phyloP scores from a whole-genome alignment of 805 yeast species.

The Teunomyces lycoperdinae region DNA sequence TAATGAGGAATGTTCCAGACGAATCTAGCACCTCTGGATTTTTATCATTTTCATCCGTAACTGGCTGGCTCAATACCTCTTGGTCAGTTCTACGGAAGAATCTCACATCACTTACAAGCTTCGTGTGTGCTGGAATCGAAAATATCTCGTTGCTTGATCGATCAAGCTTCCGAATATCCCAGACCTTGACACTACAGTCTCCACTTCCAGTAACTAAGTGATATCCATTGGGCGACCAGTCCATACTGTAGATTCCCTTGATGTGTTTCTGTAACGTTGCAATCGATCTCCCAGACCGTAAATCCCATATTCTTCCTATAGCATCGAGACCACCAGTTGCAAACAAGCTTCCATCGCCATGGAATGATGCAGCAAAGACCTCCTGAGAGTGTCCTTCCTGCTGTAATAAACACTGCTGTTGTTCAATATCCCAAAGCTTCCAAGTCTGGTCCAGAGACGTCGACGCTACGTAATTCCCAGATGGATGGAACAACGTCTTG shows the following conservation, averaged over 20 bases:
- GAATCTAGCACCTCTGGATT: conserved; percentile 28
- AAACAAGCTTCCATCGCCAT: conserved; percentile 73
- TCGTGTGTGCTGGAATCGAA: conserved; percentile 72
- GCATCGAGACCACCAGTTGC: conserved; percentile 82
- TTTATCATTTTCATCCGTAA: conserved; percentile 27
- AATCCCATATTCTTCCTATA: conserved; percentile 76
- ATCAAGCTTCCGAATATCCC: conserved; percentile 68
- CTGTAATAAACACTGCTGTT: conserved; percentile 35
- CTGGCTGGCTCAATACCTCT: conserved; percentile 15
- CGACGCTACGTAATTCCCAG: conserved; percentile 52
- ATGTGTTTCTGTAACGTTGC: conserved; percentile 64
- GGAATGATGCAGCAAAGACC: conserved; percentile 59
- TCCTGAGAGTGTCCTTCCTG: conserved; percentile 89
- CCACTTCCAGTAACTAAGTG: conserved; percentile 81
- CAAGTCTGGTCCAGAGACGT: conserved; percentile 86
- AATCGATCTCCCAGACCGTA: conserved; percentile 70
- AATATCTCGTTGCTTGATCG: conserved; percentile 31
- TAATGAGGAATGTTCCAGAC: conserved; percentile 49
- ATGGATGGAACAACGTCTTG: conserved; percentile 63
- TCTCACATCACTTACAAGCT: conserved; percentile 62
- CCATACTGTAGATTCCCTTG: conserved; percentile 64
- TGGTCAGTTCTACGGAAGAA: conserved; percentile 37
- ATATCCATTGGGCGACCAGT: conserved; percentile 75
- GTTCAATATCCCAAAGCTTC: conserved; percentile 79
- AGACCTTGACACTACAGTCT: conserved; percentile 73